phyloP scores from a whole-genome alignment of 2,329 filamentous ascomycete genomes.

The Clarireedia homoeocarpa region DNA sequence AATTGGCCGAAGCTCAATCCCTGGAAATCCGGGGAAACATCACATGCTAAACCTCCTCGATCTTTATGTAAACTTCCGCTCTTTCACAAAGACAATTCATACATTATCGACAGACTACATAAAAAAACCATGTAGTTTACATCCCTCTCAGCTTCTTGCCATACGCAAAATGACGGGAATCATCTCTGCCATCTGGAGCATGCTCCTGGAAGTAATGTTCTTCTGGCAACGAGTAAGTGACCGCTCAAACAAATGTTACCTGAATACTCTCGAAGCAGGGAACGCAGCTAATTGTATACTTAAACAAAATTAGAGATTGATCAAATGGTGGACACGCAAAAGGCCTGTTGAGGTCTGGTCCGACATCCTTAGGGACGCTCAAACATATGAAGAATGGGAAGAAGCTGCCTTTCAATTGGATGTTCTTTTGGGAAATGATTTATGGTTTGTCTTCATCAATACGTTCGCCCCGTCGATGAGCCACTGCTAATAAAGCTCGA shows the following conservation, averaged over 20 bases:
- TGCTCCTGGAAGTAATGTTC: constrained; percentile 52
- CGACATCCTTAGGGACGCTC: constrained; percentile 55
- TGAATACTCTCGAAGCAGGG: neutral
- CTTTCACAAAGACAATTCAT: neutral
- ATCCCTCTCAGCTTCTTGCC: neutral
- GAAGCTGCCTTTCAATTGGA: constrained; percentile 78
- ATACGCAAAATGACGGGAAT: constrained; percentile 22
- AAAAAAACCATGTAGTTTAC: neutral
- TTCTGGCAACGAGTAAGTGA: constrained; percentile 53
- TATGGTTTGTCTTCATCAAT: constrained; percentile 51
- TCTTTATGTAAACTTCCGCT: neutral
- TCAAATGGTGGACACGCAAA: constrained; percentile 58
- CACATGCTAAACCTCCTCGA: constrained; percentile 4
- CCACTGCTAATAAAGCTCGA: neutral
- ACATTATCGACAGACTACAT: neutral
- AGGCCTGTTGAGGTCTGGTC: constrained; percentile 59
- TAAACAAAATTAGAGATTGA: constrained; percentile 49
- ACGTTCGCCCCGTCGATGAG: neutral
- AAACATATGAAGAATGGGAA: constrained; percentile 79
- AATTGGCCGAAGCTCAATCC: constrained; percentile 6
- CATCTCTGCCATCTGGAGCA: constrained; percentile 41
- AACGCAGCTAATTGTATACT: neutral
- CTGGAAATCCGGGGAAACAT: constrained; percentile 5
- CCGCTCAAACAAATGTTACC: neutral
- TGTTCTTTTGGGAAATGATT: constrained; percentile 67